phyloP scores from a whole-genome alignment of 345 rosid species.

The Citrus cavaleriei region DNA sequence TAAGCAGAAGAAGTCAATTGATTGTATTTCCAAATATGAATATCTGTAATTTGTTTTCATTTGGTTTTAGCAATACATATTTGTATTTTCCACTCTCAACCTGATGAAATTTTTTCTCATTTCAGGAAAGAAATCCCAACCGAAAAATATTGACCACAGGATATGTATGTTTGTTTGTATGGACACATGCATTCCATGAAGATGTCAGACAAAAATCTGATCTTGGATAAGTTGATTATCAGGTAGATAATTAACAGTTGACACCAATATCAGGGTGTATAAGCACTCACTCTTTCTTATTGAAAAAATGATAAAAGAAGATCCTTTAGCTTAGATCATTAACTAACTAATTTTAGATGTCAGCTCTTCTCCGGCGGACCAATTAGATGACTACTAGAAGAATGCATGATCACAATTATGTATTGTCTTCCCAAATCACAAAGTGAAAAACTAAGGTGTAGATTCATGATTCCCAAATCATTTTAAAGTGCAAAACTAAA shows the following conservation, averaged over 20 bases:
- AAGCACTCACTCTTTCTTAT: background rate
- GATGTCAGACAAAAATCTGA: background rate
- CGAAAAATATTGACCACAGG: background rate
- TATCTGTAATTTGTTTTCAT: background rate
- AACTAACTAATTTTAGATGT: background rate
- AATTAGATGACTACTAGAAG: background rate
- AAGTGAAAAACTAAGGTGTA: background rate
- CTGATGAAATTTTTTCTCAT: background rate
- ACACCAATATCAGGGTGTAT: background rate
- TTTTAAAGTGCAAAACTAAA: constrained; percentile 6
- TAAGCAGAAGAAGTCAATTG: background rate
- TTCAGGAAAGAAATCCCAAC: background rate
- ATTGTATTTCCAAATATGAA: constrained; percentile 3
- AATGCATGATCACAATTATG: background rate
- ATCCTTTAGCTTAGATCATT: background rate
- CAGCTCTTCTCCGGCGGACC: background rate
- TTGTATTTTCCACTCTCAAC: background rate
- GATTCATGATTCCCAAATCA: background rate
- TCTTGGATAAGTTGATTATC: background rate
- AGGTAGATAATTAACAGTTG: background rate
- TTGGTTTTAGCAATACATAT: background rate
- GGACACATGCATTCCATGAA: background rate
- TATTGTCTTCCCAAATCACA: background rate
- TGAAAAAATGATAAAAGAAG: background rate
- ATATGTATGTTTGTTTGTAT: background rate